Base-by-base conservation (phyloP, 345 rosid species). In the Lepidium didymum region DNA sequence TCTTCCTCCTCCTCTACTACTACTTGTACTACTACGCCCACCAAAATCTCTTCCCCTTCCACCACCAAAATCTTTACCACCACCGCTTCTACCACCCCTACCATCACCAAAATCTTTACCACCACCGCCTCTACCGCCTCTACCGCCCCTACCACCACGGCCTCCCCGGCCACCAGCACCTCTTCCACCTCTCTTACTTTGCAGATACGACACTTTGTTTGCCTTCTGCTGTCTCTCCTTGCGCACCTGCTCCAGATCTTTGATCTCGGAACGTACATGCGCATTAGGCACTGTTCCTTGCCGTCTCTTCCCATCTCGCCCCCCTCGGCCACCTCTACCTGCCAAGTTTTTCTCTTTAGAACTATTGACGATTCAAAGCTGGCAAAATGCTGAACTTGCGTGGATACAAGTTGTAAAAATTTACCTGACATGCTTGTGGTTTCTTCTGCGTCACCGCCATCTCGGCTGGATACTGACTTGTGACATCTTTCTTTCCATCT, bases 141-240 rank as follows among this genome's bases (percentile, higher is more conserved):
- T 10, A 6, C 56, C 15, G 0, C 51, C 21, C 12, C 73, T 68
- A 45, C 66, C 60, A 34, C 69, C 65, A 0, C 75, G 53, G 18
- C 78, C 78, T 68, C 75, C 70, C 2, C 70, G 62, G 40, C 45
- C 25, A 8, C 69, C 67, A 1, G 54, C 64, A 0, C 85, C 80
- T 53, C 82, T 80, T 37, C 80, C 84, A 10, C 67, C 73, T 45
- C 78, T 65, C 80, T 87, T 91, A 82, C 76, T 79, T 70, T 94
- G 89, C 73, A 87, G 58, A 63, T 79, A 81, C 13, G 90, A 79
- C 10, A 77, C 42, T 77, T 71, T 81, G 64, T 77, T 74, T 0
- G 90, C 97, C 77, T 86, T 94, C 55, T 81, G 78, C 84, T 86
- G 92, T 71, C 97, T 84, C 62, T 86, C 97, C 74, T 87, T 94